phyloP scores from a whole-genome alignment of 305 asterid species.

The Ajuga reptans region DNA sequence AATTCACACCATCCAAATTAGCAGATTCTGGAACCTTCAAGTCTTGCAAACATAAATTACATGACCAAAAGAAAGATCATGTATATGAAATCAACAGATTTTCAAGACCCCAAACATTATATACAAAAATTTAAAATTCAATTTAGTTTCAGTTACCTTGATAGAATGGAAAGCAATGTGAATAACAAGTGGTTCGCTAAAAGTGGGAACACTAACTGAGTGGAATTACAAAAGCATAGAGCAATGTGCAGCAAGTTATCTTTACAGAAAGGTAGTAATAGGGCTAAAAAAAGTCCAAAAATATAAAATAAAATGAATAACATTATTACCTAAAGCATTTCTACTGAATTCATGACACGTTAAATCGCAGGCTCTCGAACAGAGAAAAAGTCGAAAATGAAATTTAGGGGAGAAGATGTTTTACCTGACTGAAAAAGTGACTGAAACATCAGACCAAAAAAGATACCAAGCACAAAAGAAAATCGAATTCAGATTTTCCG shows the following conservation, averaged over 20 bases:
- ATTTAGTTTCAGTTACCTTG: conserved; percentile 14
- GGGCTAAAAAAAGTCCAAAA: neutral
- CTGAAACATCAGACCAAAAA: neutral
- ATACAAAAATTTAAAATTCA: neutral
- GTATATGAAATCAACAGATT: neutral
- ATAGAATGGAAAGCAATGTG: conserved; percentile 16
- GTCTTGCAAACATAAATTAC: neutral
- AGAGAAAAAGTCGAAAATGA: conserved; percentile 18
- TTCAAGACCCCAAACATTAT: neutral
- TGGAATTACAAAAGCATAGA: conserved; percentile 19
- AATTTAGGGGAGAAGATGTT: conserved; percentile 19
- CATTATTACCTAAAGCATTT: conserved; percentile 15
- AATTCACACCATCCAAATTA: neutral
- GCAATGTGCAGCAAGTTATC: conserved; percentile 26
- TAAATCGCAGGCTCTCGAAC: conserved; percentile 22
- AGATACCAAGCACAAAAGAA: neutral
- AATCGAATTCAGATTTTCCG: neutral
- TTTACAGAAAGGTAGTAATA: conserved; percentile 25
- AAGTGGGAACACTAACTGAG: conserved; percentile 16
- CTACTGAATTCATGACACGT: conserved; percentile 15
- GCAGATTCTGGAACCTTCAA: neutral
- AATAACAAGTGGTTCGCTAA: conserved; percentile 16
- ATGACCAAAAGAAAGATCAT: neutral
- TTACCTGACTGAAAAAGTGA: neutral
- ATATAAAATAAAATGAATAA: too few relatives aligned